phyloP scores from a whole-genome alignment of 768 basidiomycete genomes.

The Mycena haematopus region DNA sequence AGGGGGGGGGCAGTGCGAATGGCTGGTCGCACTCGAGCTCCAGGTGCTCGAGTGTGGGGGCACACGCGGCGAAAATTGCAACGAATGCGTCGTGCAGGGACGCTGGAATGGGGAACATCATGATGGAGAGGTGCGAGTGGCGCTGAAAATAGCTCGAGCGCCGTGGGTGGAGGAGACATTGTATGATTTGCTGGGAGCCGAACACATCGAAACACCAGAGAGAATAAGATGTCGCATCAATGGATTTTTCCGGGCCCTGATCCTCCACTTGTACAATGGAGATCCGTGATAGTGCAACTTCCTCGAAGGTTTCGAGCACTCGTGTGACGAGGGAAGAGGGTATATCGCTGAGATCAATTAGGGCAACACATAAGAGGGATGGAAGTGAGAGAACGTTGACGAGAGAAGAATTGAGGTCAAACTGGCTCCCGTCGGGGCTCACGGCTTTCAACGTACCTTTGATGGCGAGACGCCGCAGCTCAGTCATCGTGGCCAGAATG shows the following conservation, averaged over 20 bases:
- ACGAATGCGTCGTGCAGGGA: background rate
- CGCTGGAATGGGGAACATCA: background rate
- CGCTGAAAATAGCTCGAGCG: background rate
- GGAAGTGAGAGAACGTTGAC: background rate
- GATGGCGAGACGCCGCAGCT: conserved; percentile 2
- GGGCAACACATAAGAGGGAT: background rate
- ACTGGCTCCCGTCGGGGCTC: background rate
- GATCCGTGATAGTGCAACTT: background rate
- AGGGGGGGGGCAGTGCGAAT: background rate
- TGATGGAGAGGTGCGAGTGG: background rate
- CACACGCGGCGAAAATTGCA: background rate
- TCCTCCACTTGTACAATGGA: background rate
- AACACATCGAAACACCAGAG: background rate
- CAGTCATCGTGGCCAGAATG: background rate
- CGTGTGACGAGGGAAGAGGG: background rate
- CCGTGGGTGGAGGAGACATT: background rate
- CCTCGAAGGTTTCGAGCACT: background rate
- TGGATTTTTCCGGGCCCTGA: background rate
- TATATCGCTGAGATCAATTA: background rate
- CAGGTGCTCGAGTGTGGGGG: background rate
- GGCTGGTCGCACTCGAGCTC: background rate
- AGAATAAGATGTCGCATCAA: background rate
- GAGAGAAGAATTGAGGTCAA: background rate
- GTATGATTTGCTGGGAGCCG: background rate
- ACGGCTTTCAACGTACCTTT: background rate